Evolutionary conservation across 805 yeast genomes (phyloP).

Genomic region (Candida vaughaniae): DNA sequence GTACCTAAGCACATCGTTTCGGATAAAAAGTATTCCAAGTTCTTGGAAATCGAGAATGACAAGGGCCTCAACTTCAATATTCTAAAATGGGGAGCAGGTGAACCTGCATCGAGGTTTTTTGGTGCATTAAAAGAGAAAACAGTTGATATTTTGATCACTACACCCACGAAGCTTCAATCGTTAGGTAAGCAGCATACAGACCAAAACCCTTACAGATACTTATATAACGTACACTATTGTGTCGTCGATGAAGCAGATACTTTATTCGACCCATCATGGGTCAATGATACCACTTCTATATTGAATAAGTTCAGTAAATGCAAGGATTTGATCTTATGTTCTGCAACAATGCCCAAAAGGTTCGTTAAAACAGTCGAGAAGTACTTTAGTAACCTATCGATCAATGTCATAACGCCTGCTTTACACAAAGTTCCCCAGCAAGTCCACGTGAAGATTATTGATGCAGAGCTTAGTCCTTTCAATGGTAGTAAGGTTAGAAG

Average conservation of each 20-base stretch:
- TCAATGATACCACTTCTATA: constrained; percentile 58
- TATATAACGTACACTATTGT: constrained; percentile 51
- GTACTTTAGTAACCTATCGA: constrained; percentile 58
- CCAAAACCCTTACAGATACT: constrained; percentile 35
- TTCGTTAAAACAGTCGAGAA: constrained; percentile 61
- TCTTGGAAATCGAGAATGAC: constrained; percentile 22
- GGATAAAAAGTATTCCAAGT: constrained; percentile 18
- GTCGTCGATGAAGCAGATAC: constrained; percentile 96
- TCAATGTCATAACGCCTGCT: constrained; percentile 72
- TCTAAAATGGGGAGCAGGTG: constrained; percentile 63
- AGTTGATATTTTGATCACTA: constrained; percentile 78
- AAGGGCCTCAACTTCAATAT: constrained; percentile 42
- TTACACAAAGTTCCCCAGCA: constrained; percentile 81
- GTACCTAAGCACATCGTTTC: constrained; percentile 16
- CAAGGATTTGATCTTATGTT: constrained; percentile 68
- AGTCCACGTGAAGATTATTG: constrained; percentile 70
- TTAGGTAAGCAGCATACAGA: constrained; percentile 25
- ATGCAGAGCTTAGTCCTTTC: constrained; percentile 76
- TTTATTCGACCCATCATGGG: constrained; percentile 77
- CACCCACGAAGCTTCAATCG: constrained; percentile 73
- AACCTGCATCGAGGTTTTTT: constrained; percentile 52
- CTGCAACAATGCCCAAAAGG: constrained; percentile 86
- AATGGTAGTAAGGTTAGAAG: constrained; percentile 83
- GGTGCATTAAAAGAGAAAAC: constrained; percentile 44
- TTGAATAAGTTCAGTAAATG: constrained; percentile 52